A percentile compares a stretch with the other conserved stretches of the same genome.
These are phyloP conservation scores for Musa balbisiana DNA, from an alignment of 202 grass and related monocot species.

Conservation along the genomic window DNA sequence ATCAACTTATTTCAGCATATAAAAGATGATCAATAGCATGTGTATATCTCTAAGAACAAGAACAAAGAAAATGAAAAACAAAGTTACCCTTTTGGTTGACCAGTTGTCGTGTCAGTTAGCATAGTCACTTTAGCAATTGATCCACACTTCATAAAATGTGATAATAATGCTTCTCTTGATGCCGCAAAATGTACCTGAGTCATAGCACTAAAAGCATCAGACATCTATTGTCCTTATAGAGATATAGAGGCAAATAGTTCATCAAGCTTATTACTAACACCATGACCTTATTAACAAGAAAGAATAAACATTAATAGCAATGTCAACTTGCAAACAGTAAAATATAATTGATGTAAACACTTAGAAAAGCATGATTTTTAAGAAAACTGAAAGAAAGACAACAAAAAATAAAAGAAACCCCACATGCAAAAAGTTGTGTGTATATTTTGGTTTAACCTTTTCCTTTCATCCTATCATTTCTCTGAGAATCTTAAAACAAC, in stretches of 20 bases:
- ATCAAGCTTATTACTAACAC: too few species aligned
- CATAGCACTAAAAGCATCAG: conserved; percentile 1
- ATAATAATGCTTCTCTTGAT: conserved; percentile 61
- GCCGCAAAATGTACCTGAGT: conserved; percentile 89
- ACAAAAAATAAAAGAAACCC: too few species aligned
- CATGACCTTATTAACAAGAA: too few species aligned
- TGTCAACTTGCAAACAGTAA: too few species aligned
- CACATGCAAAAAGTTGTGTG: too few species aligned
- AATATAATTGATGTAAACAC: too few species aligned
- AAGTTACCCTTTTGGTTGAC: conserved; percentile 66
- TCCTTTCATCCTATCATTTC: background rate
- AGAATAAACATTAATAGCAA: too few species aligned
- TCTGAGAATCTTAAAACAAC: background rate
- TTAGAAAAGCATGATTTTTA: too few species aligned
- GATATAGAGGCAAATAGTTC: background rate
- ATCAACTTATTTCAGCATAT: conserved; percentile 2
- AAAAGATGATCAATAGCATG: background rate
- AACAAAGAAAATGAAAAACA: background rate
- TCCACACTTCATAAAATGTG: conserved; percentile 71
- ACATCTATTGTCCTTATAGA: background rate
- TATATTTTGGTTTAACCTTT: too few species aligned
- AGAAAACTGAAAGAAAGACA: too few species aligned
- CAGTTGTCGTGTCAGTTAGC: conserved; percentile 58
- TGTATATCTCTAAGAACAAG: background rate
- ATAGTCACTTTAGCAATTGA: conserved; percentile 51